Percentiles rank a stretch among this genome's conserved stretches.
Evolutionary conservation across 257 asterid species (phyloP).

Genomic region (Solanum raphanifolium): DNA sequence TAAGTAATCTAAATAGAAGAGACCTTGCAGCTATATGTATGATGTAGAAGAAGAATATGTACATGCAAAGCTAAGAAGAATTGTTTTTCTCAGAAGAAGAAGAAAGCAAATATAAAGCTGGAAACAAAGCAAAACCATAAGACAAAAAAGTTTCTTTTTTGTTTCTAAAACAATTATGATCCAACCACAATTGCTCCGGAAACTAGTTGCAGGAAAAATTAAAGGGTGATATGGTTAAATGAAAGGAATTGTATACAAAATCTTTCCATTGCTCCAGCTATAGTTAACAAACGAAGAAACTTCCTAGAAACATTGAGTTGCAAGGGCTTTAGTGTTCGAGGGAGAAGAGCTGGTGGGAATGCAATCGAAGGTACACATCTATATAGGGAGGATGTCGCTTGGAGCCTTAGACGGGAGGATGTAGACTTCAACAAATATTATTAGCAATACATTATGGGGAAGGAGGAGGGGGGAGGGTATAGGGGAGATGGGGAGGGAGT

Average conservation of each 20-base stretch:
- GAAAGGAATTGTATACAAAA: no score
- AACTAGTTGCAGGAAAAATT: background rate
- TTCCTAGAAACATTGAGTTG: background rate
- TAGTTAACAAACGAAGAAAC: background rate
- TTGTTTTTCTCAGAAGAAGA: background rate
- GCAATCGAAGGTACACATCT: background rate
- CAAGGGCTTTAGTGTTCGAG: background rate
- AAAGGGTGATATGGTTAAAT: background rate
- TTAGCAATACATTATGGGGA: background rate
- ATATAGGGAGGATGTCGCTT: background rate
- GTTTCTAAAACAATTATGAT: background rate
- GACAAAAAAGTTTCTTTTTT: background rate
- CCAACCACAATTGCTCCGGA: background rate
- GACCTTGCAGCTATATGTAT: background rate
- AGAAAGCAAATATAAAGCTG: background rate
- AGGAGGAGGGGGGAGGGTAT: background rate
- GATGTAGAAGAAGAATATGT: background rate
- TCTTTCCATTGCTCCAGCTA: background rate
- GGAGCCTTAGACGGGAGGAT: background rate
- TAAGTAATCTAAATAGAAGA: background rate
- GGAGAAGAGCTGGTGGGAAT: background rate
- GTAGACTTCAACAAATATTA: background rate
- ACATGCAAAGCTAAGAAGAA: background rate
- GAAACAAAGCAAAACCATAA: background rate
- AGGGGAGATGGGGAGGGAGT: background rate